Evolutionary conservation across 1,139 yeast species (phyloP), one percentile per base, ranked within the genome.

Genomic region (Wickerhamiella infanticola): DNA sequence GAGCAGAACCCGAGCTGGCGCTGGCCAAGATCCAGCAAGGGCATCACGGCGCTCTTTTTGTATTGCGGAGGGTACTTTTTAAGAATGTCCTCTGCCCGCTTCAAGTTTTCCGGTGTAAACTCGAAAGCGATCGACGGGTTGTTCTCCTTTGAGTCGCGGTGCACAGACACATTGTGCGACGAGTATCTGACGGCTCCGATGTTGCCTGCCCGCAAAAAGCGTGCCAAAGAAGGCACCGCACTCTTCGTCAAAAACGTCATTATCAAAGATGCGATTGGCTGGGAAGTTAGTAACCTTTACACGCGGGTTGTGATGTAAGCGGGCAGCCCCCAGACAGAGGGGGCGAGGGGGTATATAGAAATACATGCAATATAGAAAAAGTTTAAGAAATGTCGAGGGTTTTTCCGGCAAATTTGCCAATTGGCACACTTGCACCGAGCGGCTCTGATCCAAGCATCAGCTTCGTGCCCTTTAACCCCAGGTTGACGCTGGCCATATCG

Each of bases 1-100:
- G 94, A 81, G 43, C 94, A 81, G 69, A 80, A 84, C 0, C 95
- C 95, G 49, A 72, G 70, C 66, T 84, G 95, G 60, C 94, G 82
- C 66, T 84, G 95, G 41, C 94, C 95, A 56, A 84, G 69, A 60
- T 83, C 94, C 55, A 84, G 72, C 50, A 84, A 70, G 23, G 94
- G 94, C 94, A 84, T 82, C 51, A 79, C 78, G 3, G 95, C 94
- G 27, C 82, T 85, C 65, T 84, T 84, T 63, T 83, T 83, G 66
- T 84, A 84, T 63, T 83, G 90, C 40, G 83, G 72, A 27, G 95
- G 95, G 63, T 83, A 83, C 65, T 81, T 81, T 55, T 81, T 76
- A 49, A 84, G 72, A 58, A 83, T 75, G 53, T 75, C 81, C 50
- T 81, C 69, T 24, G 94, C 94, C 56, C 85, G 70, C 56, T 72